Base-by-base conservation (phyloP, 2,329 filamentous ascomycete genomes). In the Phaeosphaeria sp. region DNA sequence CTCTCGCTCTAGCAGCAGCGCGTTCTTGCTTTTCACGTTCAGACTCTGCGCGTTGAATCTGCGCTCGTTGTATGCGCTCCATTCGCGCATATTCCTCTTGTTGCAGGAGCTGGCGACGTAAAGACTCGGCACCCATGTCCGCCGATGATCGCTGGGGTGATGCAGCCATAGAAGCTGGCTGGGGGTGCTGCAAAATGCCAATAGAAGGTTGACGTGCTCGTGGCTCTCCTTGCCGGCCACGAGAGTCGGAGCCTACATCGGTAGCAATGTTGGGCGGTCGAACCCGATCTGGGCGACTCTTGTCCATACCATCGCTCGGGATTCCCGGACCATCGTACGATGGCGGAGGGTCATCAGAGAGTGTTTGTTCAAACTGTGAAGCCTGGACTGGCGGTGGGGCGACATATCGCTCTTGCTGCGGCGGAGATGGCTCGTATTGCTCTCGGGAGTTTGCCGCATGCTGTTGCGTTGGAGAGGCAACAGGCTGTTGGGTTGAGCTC, bases 161-260 rank as follows among this genome's bases (percentile, higher is more conserved):
- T n/a, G 74, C 74, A 18, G 74, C 73, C 74, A 77, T 77, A 6
- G 73, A 74, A 7, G 74, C 72, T n/a, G 74, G 74, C 46, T 76
- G 73, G 11, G 74, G 74, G 49, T 77, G 74, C 51, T 76, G 73
- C 20, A 77, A 63, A n/a, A 76, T 67, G 6, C 66, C 69, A 9
- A 76, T 62, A 1, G 73, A 76, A 13, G 67, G 50, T 54, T 77
- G 74, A 30, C 74, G 73, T 36, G 63, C 67, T 30, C 74, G 69
- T 17, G 60, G 41, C 25, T 71, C 65, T 25, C 54, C 44, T n/a
- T 63, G 59, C 21, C 59, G 63, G n/a, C 64, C 62, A 13, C 56
- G 64, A 13, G 54, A 50, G 21, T 44, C 49, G 17, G 42, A 10
- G 2, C 65, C 54, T 11, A 59, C 39, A 36, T 71, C 50, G 3